Base-by-base conservation (phyloP, 495 filamentous ascomycete species). In the Aspergillus heteromorphus region DNA sequence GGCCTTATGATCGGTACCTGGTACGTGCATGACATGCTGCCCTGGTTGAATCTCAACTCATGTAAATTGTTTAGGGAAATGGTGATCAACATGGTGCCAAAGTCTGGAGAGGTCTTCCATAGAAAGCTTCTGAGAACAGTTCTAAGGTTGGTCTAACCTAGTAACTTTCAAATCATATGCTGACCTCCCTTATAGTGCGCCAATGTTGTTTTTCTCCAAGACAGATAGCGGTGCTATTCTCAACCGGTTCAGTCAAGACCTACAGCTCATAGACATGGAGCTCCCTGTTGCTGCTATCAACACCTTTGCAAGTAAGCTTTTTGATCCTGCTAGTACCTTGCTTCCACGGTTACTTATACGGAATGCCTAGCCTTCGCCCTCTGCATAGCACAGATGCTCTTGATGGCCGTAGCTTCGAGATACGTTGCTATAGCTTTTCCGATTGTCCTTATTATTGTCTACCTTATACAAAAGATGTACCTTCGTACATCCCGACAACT, bases 401-500 rank as follows among this genome's bases (percentile, higher is more conserved):
- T 78, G 6, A 74, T 79, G 17, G 67, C 58, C 5, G 52, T 69
- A 4, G 61, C 69, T 17, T 69, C 76, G 1, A 45, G 36, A 2
- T 79, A 72, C 54, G 59, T 62, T 0, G 76, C 72, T 0, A 65
- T 72, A 29, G 57, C 70, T 2, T 67, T 78, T 34, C 76, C 76
- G 0, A 34, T 72, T 20, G 58, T 70, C 8, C 25, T 72, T 13
- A 20, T 74, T 3, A 56, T 65, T 9, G 54, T 79, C 5, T 82
- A 75, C 34, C 25, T 73, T 6, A 66, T 83, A 2, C 78, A 83
- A 53, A 75, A 73, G 48, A 65, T 76, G 21, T 86, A 86, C 54
- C 71, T 86, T 0, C 71, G 75, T 5, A 85, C 82, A 0, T 82
- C 80, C 0, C 73, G 79, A 1, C 82, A 84, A 56, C 60, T 85